Conservation (phyloP, 2,329 filamentous ascomycete genomes). For the Fusarium longipes region DNA sequence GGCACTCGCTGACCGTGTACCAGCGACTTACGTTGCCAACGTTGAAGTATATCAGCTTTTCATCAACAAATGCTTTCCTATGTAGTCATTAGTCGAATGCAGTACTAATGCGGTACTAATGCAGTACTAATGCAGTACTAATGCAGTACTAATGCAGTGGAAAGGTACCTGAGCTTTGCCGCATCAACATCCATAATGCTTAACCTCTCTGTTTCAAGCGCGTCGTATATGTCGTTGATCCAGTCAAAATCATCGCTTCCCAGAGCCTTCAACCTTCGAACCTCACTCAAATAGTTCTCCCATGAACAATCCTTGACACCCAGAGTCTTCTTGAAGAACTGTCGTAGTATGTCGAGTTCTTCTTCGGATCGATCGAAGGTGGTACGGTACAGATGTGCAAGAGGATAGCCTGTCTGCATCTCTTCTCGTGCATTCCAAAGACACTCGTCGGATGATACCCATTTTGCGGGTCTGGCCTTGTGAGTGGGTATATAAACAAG, state of each 20-base stretch:
- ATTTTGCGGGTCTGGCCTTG: constrained; percentile 4
- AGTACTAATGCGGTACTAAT: too few species aligned
- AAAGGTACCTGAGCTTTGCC: constrained; percentile 10
- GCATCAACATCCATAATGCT: not conserved
- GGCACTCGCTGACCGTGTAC: constrained; percentile 47
- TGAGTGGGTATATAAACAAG: constrained; percentile 28
- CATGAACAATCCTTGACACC: constrained; percentile 26
- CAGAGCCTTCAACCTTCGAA: constrained; percentile 21
- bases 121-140: too few species aligned
- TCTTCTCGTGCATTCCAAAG: constrained; percentile 33
- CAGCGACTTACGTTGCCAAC: constrained; percentile 37
- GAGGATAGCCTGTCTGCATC: constrained; percentile 31
- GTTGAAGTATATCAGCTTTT: constrained; percentile 27
- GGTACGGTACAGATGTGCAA: constrained; percentile 29
- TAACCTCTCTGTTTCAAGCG: not conserved
- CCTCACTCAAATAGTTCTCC: constrained; percentile 28
- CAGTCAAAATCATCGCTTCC: constrained; percentile 31
- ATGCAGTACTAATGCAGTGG: too few species aligned
- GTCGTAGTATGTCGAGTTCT: constrained; percentile 24
- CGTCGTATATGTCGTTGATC: constrained; percentile 22
- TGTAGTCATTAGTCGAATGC: not conserved
- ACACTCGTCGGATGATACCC: constrained; percentile 18
- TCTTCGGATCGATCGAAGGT: constrained; percentile 7
- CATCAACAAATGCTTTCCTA: constrained; percentile 21
- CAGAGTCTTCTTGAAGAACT: constrained; percentile 33